Conservation (phyloP, 495 filamentous ascomycete genomes). For the Halenospora varia region DNA sequence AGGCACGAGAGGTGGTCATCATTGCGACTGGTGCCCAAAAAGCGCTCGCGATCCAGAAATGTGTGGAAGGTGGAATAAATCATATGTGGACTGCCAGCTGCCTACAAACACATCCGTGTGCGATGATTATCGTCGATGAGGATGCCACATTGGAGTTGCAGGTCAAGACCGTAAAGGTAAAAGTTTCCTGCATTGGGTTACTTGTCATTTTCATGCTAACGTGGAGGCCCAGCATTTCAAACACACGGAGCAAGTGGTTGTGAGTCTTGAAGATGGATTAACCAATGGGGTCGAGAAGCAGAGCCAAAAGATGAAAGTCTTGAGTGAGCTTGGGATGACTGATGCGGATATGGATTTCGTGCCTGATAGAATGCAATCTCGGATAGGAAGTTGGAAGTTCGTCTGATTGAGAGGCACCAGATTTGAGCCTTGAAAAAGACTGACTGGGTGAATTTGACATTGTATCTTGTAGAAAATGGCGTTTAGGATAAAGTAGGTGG, state of each 20-base stretch:
- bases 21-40: slow-evolving; percentile 79
- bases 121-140: slow-evolving; percentile 78
- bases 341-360: neutral
- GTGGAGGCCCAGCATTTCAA: slow-evolving; percentile 74
- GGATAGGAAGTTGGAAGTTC: too few species aligned
- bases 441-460: too few species aligned
- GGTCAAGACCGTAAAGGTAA: slow-evolving; percentile 80
- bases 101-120: slow-evolving; percentile 74
- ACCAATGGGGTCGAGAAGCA: neutral
- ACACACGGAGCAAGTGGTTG: slow-evolving; percentile 57
- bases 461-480: too few species aligned
- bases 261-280: neutral
- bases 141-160: slow-evolving; percentile 79
- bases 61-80: slow-evolving; percentile 77
- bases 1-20: slow-evolving; percentile 76
- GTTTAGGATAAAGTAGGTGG: too few species aligned
- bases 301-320: neutral
- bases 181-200: neutral
- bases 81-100: slow-evolving; percentile 87
- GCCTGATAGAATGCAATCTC: neutral
- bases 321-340: neutral
- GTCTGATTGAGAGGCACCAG: too few species aligned
- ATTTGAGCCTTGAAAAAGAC: too few species aligned
- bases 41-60: slow-evolving; percentile 71
- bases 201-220: too few species aligned